phyloP scores from a whole-genome alignment of 805 yeast species.

The Teunomyces panamensis region DNA sequence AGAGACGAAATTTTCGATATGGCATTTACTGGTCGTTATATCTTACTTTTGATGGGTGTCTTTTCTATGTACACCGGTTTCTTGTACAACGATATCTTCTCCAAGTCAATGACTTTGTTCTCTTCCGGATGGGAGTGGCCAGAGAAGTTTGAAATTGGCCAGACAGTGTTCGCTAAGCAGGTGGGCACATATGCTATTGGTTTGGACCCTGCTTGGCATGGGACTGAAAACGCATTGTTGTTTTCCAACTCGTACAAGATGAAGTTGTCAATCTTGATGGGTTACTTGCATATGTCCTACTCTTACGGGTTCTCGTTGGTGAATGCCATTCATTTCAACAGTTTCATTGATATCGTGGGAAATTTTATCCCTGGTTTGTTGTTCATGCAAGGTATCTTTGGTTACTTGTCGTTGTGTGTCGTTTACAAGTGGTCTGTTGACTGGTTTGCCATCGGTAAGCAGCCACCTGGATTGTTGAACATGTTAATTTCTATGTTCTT shows the following conservation, averaged over 20 bases:
- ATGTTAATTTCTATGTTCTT: slow-evolving; percentile 76
- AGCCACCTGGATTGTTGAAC: slow-evolving; percentile 71
- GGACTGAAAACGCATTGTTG: slow-evolving; percentile 67
- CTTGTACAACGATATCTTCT: slow-evolving; percentile 68
- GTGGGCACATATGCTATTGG: slow-evolving; percentile 60
- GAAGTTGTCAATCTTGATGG: slow-evolving; percentile 75
- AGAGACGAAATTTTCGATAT: slow-evolving; percentile 75
- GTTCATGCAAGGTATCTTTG: slow-evolving; percentile 75
- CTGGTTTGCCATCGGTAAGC: slow-evolving; percentile 59
- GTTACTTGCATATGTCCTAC: slow-evolving; percentile 71
- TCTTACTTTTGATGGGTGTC: slow-evolving; percentile 64
- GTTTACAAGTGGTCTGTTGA: slow-evolving; percentile 73
- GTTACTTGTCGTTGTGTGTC: slow-evolving; percentile 63
- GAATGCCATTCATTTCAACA: slow-evolving; percentile 55
- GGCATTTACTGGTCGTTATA: slow-evolving; percentile 72
- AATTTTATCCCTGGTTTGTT: slow-evolving; percentile 71
- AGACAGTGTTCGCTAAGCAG: slow-evolving; percentile 43
- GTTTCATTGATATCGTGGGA: slow-evolving; percentile 64
- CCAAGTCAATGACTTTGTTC: slow-evolving; percentile 66
- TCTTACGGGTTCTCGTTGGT: slow-evolving; percentile 67
- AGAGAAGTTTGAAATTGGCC: slow-evolving; percentile 37
- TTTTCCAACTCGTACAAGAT: slow-evolving; percentile 74
- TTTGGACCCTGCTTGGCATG: slow-evolving; percentile 75
- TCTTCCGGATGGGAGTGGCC: slow-evolving; percentile 72
- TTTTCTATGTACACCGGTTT: slow-evolving; percentile 76